phyloP scores from a whole-genome alignment of 345 rosid genomes.

The Leavenworthia alabamica region DNA sequence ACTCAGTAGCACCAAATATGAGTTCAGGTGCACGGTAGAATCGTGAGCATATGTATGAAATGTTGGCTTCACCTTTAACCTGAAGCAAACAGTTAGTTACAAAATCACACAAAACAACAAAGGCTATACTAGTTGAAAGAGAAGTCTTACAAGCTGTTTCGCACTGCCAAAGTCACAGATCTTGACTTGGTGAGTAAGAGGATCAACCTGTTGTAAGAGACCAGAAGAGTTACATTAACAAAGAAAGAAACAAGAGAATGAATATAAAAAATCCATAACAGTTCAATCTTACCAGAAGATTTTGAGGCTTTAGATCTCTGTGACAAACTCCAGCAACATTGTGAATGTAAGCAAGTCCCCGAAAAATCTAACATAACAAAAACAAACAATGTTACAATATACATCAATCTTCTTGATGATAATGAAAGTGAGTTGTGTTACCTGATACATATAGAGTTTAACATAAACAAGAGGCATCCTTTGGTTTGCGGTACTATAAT shows the following conservation, averaged over 20 bases:
- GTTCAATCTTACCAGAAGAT: conserved; percentile 49
- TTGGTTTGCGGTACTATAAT: conserved; percentile 70
- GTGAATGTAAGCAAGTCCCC: conserved; percentile 81
- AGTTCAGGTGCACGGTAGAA: conserved; percentile 72
- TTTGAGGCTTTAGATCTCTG: conserved; percentile 87
- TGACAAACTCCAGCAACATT: conserved; percentile 80
- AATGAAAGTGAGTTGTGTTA: conserved; percentile 12
- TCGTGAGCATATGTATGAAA: conserved; percentile 60
- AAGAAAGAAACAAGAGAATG: conserved; percentile 14
- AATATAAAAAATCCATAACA: no score
- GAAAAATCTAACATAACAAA: conserved; percentile 51
- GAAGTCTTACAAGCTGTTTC: conserved; percentile 79
- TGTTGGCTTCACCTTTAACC: conserved; percentile 67
- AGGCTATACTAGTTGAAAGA: no score
- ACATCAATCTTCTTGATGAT: neutral
- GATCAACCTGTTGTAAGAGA: conserved; percentile 61
- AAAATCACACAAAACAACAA: no score
- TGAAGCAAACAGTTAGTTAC: conserved; percentile 25
- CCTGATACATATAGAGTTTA: conserved; percentile 84
- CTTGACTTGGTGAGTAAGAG: conserved; percentile 71
- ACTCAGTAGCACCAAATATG: conserved; percentile 65
- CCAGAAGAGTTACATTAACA: neutral
- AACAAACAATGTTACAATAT: neutral
- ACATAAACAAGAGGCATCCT: conserved; percentile 80
- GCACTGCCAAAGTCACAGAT: conserved; percentile 93